These are phyloP conservation scores for Urtica urens DNA, from an alignment of 306 rosid genomes.

Conservation along the genomic window DNA sequence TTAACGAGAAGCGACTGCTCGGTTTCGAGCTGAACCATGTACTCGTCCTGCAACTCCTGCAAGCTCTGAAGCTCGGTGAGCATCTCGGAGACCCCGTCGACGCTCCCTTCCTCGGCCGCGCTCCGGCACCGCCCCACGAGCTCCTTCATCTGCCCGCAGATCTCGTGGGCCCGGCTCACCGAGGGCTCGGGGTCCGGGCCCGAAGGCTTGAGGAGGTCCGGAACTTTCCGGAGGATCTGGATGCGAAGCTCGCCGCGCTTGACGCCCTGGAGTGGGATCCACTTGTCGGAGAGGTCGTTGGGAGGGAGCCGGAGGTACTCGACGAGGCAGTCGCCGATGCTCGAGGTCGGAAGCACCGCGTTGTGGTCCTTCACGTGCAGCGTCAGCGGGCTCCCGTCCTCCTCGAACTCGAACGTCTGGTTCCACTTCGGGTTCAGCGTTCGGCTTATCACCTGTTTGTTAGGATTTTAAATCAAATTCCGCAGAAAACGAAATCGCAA, in stretches of 20 bases:
- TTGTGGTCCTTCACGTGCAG: constrained; percentile 87
- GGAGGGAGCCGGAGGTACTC: constrained; percentile 82
- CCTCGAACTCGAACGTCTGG: constrained; percentile 85
- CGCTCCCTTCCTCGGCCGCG: constrained; percentile 58
- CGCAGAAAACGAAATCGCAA: too few species aligned
- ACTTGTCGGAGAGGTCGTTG: constrained; percentile 68
- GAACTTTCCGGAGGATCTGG: constrained; percentile 76
- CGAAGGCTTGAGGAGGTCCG: constrained; percentile 42
- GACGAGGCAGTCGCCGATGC: constrained; percentile 75
- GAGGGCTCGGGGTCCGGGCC: constrained; percentile 67
- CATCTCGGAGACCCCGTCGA: constrained; percentile 46
- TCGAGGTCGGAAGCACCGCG: constrained; percentile 58
- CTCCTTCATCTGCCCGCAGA: constrained; percentile 55
- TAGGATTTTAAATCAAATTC: too few species aligned
- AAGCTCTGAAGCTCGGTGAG: constrained; percentile 62
- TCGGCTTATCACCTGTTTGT: constrained; percentile 51
- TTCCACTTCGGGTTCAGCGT: constrained; percentile 85
- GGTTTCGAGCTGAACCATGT: constrained; percentile 62
- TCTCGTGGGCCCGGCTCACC: constrained; percentile 48
- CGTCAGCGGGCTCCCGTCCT: constrained; percentile 63
- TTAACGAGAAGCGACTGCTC: constrained; percentile 78
- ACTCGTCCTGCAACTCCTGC: constrained; percentile 65
- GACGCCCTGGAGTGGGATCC: constrained; percentile 98
- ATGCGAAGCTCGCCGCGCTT: constrained; percentile 81
- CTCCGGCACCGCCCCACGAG: too few species aligned